phyloP scores from a whole-genome alignment of 2,329 filamentous ascomycete species.

The Phialemonium atrogriseum region DNA sequence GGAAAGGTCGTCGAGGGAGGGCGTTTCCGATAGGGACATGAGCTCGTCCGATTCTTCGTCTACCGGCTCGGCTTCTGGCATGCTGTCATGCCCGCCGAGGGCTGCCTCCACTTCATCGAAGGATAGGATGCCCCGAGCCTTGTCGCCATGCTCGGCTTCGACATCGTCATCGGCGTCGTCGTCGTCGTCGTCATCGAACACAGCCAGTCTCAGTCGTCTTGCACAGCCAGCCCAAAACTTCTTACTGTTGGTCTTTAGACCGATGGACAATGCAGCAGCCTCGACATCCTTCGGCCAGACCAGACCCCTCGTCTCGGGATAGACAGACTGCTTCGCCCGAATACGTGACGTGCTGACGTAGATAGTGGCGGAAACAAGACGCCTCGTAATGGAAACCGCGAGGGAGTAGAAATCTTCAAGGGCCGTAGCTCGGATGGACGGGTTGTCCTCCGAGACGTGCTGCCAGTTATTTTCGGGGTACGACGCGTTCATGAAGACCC shows the following conservation, averaged over 20 bases:
- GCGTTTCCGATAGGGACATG: constrained; percentile 2
- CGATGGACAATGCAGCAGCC: constrained; percentile 40
- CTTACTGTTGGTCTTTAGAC: constrained; percentile 26
- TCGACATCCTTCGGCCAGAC: constrained; percentile 37
- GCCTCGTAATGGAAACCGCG: constrained; percentile 56
- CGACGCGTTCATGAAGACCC: constrained; percentile 67
- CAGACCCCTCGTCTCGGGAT: constrained; percentile 17
- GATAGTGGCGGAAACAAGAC: constrained; percentile 60
- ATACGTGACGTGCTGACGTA: constrained; percentile 65
- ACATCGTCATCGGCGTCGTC: constrained; percentile 10
- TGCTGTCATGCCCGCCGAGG: constrained; percentile 17
- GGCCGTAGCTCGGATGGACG: constrained; percentile 65
- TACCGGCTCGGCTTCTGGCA: not conserved
- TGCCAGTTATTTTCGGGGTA: constrained; percentile 61
- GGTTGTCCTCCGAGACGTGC: constrained; percentile 48
- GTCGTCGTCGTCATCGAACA: constrained; percentile 28
- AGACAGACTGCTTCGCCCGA: constrained; percentile 33
- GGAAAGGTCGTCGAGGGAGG: constrained; percentile 3
- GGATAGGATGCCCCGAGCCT: constrained; percentile 22
- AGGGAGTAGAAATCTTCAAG: constrained; percentile 70
- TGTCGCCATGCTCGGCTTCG: constrained; percentile 14
- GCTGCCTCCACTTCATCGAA: constrained; percentile 35
- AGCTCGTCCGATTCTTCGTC: constrained; percentile 2
- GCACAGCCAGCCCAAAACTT: constrained; percentile 41
- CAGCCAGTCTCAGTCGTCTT: constrained; percentile 39